Conservation (phyloP, 441 rosid genomes). For the Pelargonium citronellum region DNA sequence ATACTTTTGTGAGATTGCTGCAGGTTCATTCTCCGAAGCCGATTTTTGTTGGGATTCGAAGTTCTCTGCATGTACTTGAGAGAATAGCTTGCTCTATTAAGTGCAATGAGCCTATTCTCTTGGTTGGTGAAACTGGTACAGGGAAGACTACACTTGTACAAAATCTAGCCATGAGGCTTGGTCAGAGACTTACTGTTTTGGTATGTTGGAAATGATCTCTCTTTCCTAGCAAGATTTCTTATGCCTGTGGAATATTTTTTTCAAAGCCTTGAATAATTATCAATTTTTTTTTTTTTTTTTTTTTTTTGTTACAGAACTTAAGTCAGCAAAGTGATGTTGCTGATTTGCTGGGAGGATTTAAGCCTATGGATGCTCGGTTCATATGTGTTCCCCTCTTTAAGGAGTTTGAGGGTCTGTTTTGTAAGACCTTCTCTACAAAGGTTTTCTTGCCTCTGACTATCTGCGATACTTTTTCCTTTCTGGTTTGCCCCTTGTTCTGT, state of each 20-base stretch:
- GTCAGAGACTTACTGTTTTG: constrained; percentile 88
- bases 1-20: constrained; percentile 23
- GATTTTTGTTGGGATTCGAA: constrained; percentile 66
- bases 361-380: constrained; percentile 74
- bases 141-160: constrained; percentile 99
- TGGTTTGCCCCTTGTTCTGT: constrained; percentile 6
- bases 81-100: constrained; percentile 74
- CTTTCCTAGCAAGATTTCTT: constrained; percentile 16
- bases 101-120: constrained; percentile 85
- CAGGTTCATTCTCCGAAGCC: constrained; percentile 53
- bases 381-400: constrained; percentile 63
- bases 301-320: constrained; percentile 62
- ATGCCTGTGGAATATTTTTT: background rate
- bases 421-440: constrained; percentile 42
- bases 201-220: constrained; percentile 37
- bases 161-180: constrained; percentile 69
- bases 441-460: constrained; percentile 28
- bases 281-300: background rate
- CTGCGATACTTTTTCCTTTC: constrained; percentile 11
- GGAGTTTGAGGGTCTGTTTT: constrained; percentile 62
- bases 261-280: constrained; percentile 5
- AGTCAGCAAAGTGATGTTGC: constrained; percentile 98
- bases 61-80: constrained; percentile 73
- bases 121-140: constrained; percentile 99
- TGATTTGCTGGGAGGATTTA: constrained; percentile 95